phyloP scores from a whole-genome alignment of 1,284 basidiomycete genomes.

The Grifola frondosa region DNA sequence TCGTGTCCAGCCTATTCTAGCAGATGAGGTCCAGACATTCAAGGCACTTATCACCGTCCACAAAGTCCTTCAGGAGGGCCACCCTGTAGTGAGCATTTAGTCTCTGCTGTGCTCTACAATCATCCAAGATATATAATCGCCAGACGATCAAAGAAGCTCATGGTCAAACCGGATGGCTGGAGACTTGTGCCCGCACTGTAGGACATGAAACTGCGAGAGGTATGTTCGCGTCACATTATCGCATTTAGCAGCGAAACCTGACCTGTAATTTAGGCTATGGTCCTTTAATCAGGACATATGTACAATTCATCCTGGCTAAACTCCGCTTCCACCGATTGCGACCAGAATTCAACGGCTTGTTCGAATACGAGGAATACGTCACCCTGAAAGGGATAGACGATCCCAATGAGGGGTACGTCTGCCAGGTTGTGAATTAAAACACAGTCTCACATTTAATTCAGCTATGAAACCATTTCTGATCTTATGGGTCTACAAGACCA shows the following conservation, averaged over 20 bases:
- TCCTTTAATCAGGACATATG: conserved; percentile 89
- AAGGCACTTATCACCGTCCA: conserved; percentile 95
- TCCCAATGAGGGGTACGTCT: conserved; percentile 90
- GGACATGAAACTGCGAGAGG: conserved; percentile 79
- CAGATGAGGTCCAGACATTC: conserved; percentile 96
- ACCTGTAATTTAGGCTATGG: conserved; percentile 71
- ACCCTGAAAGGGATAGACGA: conserved; percentile 95
- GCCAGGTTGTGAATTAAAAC: neutral
- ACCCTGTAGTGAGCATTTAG: conserved; percentile 72
- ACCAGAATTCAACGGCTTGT: conserved; percentile 94
- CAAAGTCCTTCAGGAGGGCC: conserved; percentile 94
- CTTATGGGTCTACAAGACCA: conserved; percentile 96
- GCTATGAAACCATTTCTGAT: conserved; percentile 94
- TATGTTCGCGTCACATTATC: conserved; percentile 30
- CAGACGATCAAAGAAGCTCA: conserved; percentile 95
- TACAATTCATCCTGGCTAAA: conserved; percentile 93
- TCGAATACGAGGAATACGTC: conserved; percentile 97
- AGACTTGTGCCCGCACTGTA: conserved; percentile 90
- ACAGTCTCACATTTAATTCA: conserved; percentile 31
- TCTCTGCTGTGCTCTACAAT: neutral
- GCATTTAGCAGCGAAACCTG: conserved; percentile 3
- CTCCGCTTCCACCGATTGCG: conserved; percentile 91
- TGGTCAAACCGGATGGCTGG: conserved; percentile 94
- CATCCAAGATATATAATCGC: conserved; percentile 4
- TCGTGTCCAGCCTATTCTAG: conserved; percentile 90